Conservation (phyloP, 1,284 basidiomycete genomes). For the Trichosporon faecale region DNA sequence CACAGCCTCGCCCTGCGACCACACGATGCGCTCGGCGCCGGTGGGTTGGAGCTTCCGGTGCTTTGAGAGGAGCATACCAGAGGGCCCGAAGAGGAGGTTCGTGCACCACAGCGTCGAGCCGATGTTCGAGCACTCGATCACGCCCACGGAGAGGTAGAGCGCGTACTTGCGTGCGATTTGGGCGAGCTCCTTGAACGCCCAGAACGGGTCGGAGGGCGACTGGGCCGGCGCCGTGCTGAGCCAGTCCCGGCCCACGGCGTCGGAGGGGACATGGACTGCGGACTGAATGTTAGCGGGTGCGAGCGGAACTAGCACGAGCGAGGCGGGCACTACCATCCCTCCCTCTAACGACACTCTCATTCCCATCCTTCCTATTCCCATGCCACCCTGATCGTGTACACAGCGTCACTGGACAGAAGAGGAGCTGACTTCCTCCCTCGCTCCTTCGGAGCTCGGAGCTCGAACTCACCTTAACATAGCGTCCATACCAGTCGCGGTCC, state of each 20-base stretch:
- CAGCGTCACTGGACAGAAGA: too few relatives aligned
- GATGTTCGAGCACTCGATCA: constrained; percentile 63
- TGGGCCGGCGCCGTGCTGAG: constrained; percentile 16
- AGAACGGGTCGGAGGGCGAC: constrained; percentile 19
- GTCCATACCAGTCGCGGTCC: constrained; percentile 37
- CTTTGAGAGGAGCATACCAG: constrained; percentile 60
- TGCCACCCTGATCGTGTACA: too few relatives aligned
- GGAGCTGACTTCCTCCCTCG: neutral
- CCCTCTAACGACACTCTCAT: too few relatives aligned
- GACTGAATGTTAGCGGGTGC: constrained; percentile 19
- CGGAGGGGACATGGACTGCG: constrained; percentile 26
- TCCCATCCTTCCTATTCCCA: too few relatives aligned
- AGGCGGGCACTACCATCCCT: too few relatives aligned
- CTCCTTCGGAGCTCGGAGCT: neutral
- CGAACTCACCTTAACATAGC: constrained; percentile 52
- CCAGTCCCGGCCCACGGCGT: constrained; percentile 28
- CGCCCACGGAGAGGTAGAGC: constrained; percentile 64
- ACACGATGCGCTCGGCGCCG: constrained; percentile 64
- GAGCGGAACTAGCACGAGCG: too few relatives aligned
- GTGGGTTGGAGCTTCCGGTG: constrained; percentile 74
- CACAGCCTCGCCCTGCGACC: constrained; percentile 58
- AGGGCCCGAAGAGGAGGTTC: constrained; percentile 62
- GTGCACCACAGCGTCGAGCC: constrained; percentile 68
- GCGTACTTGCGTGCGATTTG: constrained; percentile 26
- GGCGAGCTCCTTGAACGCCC: constrained; percentile 28